Percentiles rank a stretch among this genome's conserved stretches.
These are phyloP conservation scores for Erythrobasidium hasegawianum DNA, from an alignment of 1,284 basidiomycete species.

Conservation along the genomic window DNA sequence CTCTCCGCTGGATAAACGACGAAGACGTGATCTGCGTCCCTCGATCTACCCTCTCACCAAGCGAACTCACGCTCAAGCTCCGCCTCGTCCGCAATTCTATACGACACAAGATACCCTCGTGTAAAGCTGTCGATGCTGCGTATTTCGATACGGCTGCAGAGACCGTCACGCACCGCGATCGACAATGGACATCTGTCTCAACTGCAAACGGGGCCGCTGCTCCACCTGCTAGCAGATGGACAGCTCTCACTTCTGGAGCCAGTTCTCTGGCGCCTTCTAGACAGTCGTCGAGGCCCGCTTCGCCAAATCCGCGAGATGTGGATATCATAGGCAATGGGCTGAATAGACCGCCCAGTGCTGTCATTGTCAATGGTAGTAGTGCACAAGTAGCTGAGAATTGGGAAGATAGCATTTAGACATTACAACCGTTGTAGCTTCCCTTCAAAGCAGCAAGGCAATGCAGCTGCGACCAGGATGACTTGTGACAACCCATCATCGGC, in stretches of 20 bases:
- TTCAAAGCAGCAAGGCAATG: too few relatives aligned
- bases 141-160: slow-evolving; percentile 8
- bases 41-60: neutral
- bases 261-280: neutral
- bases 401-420: slow-evolving; percentile 26
- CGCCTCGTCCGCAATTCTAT: slow-evolving; percentile 23
- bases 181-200: slow-evolving; percentile 29
- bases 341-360: slow-evolving; percentile 11
- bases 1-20: slow-evolving; percentile 34
- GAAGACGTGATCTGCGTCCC: slow-evolving; percentile 36
- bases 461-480: too few relatives aligned
- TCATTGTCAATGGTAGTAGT: slow-evolving; percentile 12
- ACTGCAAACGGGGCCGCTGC: neutral
- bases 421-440: too few relatives aligned
- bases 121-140: slow-evolving; percentile 21
- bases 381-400: slow-evolving; percentile 25
- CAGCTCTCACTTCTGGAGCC: neutral
- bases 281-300: slow-evolving; percentile 5
- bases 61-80: slow-evolving; percentile 26
- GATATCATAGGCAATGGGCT: slow-evolving; percentile 13
- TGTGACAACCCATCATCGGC: too few relatives aligned
- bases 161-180: slow-evolving; percentile 16
- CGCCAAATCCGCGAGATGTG: neutral
- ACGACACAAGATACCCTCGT: slow-evolving; percentile 11
- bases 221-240: slow-evolving; percentile 2